Evolutionary conservation across 2,329 filamentous ascomycete species (phyloP).

Genomic region (Alternaria conjuncta): DNA sequence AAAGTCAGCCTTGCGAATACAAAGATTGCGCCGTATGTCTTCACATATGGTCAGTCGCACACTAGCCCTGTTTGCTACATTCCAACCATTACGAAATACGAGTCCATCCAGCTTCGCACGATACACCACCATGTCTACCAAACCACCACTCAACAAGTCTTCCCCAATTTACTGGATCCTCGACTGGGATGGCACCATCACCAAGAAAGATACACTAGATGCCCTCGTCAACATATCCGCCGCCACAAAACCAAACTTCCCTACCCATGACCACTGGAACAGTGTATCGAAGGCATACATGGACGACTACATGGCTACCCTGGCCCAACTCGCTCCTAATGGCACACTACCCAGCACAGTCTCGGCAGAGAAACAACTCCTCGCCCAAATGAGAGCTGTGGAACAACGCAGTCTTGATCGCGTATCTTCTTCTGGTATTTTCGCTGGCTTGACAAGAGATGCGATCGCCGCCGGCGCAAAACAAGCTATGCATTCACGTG

Average conservation of each 20-base stretch:
- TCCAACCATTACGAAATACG: neutral
- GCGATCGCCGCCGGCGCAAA: conserved; percentile 37
- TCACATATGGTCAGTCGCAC: neutral
- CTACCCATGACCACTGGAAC: conserved; percentile 43
- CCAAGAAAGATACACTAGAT: conserved; percentile 53
- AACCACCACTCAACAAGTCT: neutral
- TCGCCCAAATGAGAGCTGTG: conserved; percentile 45
- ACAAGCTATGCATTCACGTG: conserved; percentile 35
- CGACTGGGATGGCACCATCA: conserved; percentile 59
- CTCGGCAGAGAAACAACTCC: conserved; percentile 46
- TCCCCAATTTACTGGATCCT: conserved; percentile 48
- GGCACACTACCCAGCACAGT: conserved; percentile 37
- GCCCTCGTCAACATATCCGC: conserved; percentile 49
- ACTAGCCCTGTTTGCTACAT: neutral
- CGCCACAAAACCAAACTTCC: conserved; percentile 29
- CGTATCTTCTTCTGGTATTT: conserved; percentile 49
- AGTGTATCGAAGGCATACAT: conserved; percentile 50
- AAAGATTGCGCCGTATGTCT: neutral
- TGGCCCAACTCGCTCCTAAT: conserved; percentile 34
- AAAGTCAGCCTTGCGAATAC: neutral
- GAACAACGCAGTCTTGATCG: conserved; percentile 52
- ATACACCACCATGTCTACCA: conserved; percentile 19
- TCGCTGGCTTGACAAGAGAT: conserved; percentile 43
- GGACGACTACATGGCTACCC: conserved; percentile 47
- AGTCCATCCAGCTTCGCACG: neutral